phyloP scores from a whole-genome alignment of 176 grass and related monocot species.

The Poa pratensis region DNA sequence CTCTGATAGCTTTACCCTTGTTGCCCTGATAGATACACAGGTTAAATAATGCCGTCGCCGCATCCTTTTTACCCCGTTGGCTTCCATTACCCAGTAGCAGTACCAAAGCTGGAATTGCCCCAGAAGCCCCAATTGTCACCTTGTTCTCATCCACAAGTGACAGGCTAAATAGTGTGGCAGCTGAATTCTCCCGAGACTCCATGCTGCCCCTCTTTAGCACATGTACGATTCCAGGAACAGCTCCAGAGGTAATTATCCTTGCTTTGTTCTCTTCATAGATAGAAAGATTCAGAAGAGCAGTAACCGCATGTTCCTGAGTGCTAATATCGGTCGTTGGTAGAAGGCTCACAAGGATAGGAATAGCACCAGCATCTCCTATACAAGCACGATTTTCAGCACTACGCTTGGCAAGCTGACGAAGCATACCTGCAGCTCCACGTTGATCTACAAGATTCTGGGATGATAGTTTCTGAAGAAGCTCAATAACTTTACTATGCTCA shows the following conservation, averaged over 20 bases:
- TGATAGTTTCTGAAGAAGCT: constrained; percentile 76
- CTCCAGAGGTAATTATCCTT: constrained; percentile 72
- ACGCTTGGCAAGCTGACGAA: constrained; percentile 83
- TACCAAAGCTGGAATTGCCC: constrained; percentile 86
- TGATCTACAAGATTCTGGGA: constrained; percentile 80
- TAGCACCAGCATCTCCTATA: constrained; percentile 86
- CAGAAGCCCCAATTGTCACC: constrained; percentile 73
- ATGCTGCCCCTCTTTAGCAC: constrained; percentile 92
- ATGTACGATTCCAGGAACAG: constrained; percentile 78
- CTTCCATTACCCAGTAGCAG: constrained; percentile 72
- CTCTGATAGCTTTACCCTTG: constrained; percentile 86
- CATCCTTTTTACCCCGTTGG: constrained; percentile 86
- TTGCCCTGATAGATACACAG: constrained; percentile 93
- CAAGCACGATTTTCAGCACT: constrained; percentile 87
- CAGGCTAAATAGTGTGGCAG: constrained; percentile 93
- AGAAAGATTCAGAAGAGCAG: constrained; percentile 90
- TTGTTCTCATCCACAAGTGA: constrained; percentile 92
- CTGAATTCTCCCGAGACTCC: constrained; percentile 95
- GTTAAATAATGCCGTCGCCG: constrained; percentile 84
- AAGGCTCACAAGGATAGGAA: constrained; percentile 85
- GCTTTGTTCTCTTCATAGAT: constrained; percentile 94
- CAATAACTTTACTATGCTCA: constrained; percentile 74
- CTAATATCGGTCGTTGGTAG: constrained; percentile 65
- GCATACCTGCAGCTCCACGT: constrained; percentile 65
- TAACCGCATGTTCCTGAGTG: constrained; percentile 87